These are phyloP conservation scores for Chaetomium cochliodes DNA, from an alignment of 495 filamentous ascomycete species.

Conservation along the genomic window DNA sequence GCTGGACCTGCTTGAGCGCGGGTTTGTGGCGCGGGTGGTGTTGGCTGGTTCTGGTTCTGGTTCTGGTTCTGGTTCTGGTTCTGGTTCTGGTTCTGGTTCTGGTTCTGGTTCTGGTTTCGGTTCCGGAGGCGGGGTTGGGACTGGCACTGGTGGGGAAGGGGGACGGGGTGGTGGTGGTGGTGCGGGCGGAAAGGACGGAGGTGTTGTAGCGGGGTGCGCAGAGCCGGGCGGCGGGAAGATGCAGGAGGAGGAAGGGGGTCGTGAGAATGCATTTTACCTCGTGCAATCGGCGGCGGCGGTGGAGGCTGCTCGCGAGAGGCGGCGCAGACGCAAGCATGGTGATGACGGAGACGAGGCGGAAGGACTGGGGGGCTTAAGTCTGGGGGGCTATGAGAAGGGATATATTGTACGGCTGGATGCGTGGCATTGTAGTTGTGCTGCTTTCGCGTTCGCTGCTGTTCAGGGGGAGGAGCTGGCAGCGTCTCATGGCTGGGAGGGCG, in stretches of 20 bases:
- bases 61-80: background rate
- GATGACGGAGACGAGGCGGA: background rate
- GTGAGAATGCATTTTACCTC: slow-evolving; percentile 33
- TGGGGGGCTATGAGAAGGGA: slow-evolving; percentile 16
- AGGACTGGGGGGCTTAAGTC: background rate
- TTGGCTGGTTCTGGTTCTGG: background rate
- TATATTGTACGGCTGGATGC: slow-evolving; percentile 71
- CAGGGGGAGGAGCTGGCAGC: background rate
- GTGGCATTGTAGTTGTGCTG: slow-evolving; percentile 91
- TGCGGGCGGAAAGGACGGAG: background rate
- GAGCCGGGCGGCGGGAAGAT: background rate
- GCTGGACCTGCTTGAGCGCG: slow-evolving; percentile 76
- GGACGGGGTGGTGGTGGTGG: background rate
- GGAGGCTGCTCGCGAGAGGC: slow-evolving; percentile 20
- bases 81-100: background rate
- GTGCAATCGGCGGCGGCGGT: slow-evolving; percentile 38
- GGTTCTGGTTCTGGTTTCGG: too few relatives aligned
- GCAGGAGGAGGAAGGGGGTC: background rate
- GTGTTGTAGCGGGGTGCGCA: background rate
- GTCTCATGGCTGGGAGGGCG: background rate
- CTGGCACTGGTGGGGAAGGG: background rate
- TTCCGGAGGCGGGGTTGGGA: background rate
- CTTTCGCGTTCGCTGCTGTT: slow-evolving; percentile 72
- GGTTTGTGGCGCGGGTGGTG: slow-evolving; percentile 54
- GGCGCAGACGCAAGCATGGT: slow-evolving; percentile 1